Evolutionary conservation across 2,329 filamentous ascomycete species (phyloP).

Genomic region (Daldinia sp.): DNA sequence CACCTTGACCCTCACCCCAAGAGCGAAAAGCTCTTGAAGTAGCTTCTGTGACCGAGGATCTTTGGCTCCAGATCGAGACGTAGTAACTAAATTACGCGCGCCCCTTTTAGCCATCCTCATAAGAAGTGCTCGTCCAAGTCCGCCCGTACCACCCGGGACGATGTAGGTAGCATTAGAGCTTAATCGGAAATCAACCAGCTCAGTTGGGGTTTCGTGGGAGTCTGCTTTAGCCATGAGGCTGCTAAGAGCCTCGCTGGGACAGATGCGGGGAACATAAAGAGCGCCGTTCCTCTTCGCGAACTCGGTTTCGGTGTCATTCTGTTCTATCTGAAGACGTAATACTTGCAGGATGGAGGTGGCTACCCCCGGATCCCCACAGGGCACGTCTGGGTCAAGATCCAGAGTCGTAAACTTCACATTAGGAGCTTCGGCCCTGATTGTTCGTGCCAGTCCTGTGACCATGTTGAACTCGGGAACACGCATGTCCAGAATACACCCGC

Average conservation of each 20-base stretch:
- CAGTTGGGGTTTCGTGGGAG: background rate
- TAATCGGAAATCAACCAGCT: background rate
- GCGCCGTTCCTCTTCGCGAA: background rate
- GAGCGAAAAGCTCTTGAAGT: background rate
- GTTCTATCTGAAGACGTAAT: background rate
- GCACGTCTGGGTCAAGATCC: background rate
- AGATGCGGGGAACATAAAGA: background rate
- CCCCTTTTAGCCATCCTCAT: constrained; percentile 47
- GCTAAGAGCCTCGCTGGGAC: background rate
- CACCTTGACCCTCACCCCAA: background rate
- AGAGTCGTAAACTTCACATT: background rate
- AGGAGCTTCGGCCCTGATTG: background rate
- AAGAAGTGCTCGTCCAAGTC: background rate
- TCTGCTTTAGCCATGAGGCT: background rate
- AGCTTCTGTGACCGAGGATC: constrained; percentile 41
- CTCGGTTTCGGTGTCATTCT: background rate
- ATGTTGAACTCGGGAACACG: background rate
- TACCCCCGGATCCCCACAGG: background rate
- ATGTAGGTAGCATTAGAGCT: background rate
- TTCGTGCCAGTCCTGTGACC: background rate
- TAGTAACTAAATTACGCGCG: constrained; percentile 46
- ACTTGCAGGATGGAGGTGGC: background rate
- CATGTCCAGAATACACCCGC: background rate
- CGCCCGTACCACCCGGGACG: background rate
- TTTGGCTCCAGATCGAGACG: constrained; percentile 41